A percentile compares a stretch with the other conserved stretches of the same genome.
Conservation (phyloP, 2,329 filamentous ascomycete species). For the Penicillium freii region DNA sequence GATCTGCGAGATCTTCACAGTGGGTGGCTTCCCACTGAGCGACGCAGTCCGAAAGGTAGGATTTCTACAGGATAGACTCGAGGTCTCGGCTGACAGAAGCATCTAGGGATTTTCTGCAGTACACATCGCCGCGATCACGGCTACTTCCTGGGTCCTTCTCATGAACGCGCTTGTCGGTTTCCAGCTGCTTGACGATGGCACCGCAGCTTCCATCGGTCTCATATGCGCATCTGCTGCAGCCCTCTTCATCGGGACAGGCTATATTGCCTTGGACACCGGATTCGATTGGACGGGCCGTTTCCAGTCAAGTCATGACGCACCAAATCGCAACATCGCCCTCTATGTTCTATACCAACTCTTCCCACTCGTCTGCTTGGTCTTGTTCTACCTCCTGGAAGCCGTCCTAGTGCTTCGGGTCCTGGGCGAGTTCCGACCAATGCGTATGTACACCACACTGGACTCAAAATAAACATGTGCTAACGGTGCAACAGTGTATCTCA, state of each 20-base stretch:
- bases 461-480: constrained; percentile 10
- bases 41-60: constrained; percentile 65
- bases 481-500: constrained; percentile 63
- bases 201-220: constrained; percentile 74
- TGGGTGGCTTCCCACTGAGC: constrained; percentile 80
- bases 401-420: constrained; percentile 82
- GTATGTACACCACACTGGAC: constrained; percentile 46
- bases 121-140: constrained; percentile 84
- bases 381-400: constrained; percentile 80
- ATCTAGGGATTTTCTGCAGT: constrained; percentile 78
- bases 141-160: constrained; percentile 85
- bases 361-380: constrained; percentile 82
- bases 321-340: constrained; percentile 74
- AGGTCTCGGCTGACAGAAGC: constrained; percentile 10
- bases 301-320: constrained; percentile 54
- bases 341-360: constrained; percentile 93
- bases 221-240: constrained; percentile 67
- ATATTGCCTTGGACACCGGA: constrained; percentile 91
- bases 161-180: constrained; percentile 91
- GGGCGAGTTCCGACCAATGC: constrained; percentile 86
- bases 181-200: constrained; percentile 91
- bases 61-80: constrained; percentile 30
- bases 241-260: constrained; percentile 86
- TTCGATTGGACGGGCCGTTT: constrained; percentile 82
- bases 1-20: constrained; percentile 94